Percentiles rank a stretch among this genome's conserved stretches.
These are phyloP conservation scores for Apiospora phragmitis DNA, from an alignment of 2,329 filamentous ascomycete species.

Conservation along the genomic window DNA sequence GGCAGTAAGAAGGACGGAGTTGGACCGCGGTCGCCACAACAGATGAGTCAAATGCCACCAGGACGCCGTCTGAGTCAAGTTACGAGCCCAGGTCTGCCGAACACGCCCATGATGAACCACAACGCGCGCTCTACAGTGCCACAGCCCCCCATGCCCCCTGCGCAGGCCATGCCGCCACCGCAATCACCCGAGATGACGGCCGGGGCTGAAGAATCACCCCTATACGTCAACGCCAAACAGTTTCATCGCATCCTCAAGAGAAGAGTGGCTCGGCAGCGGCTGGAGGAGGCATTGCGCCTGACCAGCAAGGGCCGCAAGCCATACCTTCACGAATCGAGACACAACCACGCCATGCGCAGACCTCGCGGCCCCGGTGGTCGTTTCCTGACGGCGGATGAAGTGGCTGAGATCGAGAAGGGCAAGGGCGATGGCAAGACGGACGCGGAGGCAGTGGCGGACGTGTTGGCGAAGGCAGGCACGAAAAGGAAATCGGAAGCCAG, in stretches of 20 bases:
- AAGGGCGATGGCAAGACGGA: conserved; percentile 45
- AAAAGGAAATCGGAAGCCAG: conserved; percentile 63
- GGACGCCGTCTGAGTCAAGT: conserved; percentile 75
- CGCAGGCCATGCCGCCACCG: conserved; percentile 66
- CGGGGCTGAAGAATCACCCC: conserved; percentile 80
- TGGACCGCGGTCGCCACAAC: conserved; percentile 73
- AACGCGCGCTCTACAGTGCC: conserved; percentile 53
- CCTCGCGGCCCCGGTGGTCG: conserved; percentile 91
- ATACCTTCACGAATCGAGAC: conserved; percentile 94
- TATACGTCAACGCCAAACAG: conserved; percentile 98
- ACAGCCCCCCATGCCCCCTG: conserved; percentile 57
- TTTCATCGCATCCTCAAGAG: conserved; percentile 97
- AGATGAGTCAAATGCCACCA: conserved; percentile 64
- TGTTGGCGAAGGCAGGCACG: conserved; percentile 40
- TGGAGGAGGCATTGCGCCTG: conserved; percentile 88
- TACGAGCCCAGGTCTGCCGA: conserved; percentile 72
- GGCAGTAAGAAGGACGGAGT: conserved; percentile 70
- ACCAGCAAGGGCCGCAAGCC: conserved; percentile 96
- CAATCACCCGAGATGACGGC: conserved; percentile 80
- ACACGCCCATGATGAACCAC: conserved; percentile 76
- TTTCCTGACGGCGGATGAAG: conserved; percentile 95
- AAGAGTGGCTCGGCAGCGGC: conserved; percentile 85
- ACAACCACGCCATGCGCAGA: conserved; percentile 97
- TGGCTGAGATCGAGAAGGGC: conserved; percentile 80
- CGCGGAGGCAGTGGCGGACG: conserved; percentile 29